phyloP scores from a whole-genome alignment of 2,329 filamentous ascomycete genomes.

The Cucurbitaria berberidis region DNA sequence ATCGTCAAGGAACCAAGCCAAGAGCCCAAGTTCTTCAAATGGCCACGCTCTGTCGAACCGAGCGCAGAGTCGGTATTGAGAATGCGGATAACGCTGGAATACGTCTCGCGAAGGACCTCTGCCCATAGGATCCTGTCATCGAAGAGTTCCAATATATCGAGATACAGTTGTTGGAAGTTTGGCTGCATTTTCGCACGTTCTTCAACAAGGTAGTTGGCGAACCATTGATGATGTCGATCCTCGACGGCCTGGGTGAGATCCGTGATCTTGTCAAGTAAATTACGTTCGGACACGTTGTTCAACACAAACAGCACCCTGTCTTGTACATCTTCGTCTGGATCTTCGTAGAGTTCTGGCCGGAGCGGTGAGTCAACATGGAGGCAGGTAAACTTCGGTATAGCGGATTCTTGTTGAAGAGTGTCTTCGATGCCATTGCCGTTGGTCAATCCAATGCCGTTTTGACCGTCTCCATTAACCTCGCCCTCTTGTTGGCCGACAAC shows the following conservation, averaged over 20 bases:
- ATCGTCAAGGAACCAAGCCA: slow-evolving; percentile 95
- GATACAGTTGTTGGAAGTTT: slow-evolving; percentile 92
- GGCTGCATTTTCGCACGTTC: slow-evolving; percentile 96
- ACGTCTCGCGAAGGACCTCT: slow-evolving; percentile 92
- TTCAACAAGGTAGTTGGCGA: slow-evolving; percentile 91
- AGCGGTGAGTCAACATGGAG: slow-evolving; percentile 76
- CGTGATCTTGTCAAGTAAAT: slow-evolving; percentile 80
- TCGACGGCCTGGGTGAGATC: slow-evolving; percentile 82
- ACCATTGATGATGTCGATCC: slow-evolving; percentile 90
- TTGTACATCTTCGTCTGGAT: slow-evolving; percentile 82
- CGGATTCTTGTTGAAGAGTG: slow-evolving; percentile 62
- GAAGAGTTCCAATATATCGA: slow-evolving; percentile 85
- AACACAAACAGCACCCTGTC: slow-evolving; percentile 95
- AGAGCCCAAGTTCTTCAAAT: slow-evolving; percentile 89
- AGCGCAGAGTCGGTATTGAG: slow-evolving; percentile 89
- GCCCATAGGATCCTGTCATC: slow-evolving; percentile 79
- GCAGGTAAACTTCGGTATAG: slow-evolving; percentile 75
- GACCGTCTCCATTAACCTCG: slow-evolving; percentile 58
- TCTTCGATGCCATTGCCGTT: slow-evolving; percentile 75
- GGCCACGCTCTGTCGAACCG: slow-evolving; percentile 82
- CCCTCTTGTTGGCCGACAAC: slow-evolving; percentile 72
- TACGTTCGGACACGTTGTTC: slow-evolving; percentile 94
- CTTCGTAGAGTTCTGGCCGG: slow-evolving; percentile 71
- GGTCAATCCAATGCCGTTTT: slow-evolving; percentile 60
- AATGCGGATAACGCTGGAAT: slow-evolving; percentile 81